Conservation (phyloP, 139 green algal genomes). For the Ostreobium quekettii region DNA sequence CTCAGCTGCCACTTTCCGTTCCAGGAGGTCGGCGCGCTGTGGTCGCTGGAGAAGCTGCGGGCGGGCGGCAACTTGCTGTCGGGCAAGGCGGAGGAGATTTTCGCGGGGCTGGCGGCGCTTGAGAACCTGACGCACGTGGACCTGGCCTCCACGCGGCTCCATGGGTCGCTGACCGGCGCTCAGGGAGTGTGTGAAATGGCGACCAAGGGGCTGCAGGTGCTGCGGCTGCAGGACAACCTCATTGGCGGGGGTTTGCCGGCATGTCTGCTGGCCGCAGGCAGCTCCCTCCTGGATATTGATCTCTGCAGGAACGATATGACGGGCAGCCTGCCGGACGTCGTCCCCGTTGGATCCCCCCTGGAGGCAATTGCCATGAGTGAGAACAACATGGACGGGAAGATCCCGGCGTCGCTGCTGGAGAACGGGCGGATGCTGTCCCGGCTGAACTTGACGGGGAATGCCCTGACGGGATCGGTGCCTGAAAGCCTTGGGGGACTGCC, state of each 20-base stretch:
- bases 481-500: neutral
- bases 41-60: conserved; percentile 6
- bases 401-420: no score
- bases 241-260: neutral
- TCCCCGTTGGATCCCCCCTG: neutral
- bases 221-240: neutral
- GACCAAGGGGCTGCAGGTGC: neutral
- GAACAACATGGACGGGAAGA: neutral
- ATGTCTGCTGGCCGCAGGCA: neutral
- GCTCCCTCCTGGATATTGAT: neutral
- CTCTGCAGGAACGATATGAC: neutral
- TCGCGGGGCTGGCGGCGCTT: neutral
- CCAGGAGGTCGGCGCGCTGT: no score
- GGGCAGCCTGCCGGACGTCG: conserved; percentile 1
- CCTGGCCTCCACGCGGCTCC: neutral
- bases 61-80: neutral
- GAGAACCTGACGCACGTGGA: neutral
- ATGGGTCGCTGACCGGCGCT: neutral
- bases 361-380: conserved; percentile 1
- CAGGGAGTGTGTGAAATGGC: neutral
- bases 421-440: no score
- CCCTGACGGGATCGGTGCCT: no score
- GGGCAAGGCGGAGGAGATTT: neutral
- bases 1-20: no score
- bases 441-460: no score